A percentile compares a stretch with the other conserved stretches of the same genome.
Conservation (phyloP, 768 basidiomycete species). For the Pholiota molesta region DNA sequence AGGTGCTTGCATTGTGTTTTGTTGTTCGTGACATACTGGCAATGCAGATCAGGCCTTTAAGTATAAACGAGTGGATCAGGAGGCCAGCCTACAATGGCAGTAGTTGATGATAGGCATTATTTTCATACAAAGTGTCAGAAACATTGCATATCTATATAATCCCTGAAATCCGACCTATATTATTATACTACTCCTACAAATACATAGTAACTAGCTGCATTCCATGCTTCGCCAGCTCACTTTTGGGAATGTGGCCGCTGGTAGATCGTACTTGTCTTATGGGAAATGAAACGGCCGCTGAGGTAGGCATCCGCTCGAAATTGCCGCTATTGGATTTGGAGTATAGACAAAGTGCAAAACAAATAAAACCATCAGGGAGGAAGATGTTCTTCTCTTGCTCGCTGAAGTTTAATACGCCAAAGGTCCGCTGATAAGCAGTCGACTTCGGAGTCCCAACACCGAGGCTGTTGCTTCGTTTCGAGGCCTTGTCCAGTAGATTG, state of each 20-base stretch:
- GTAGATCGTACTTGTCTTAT: not conserved
- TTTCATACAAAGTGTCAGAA: too few relatives aligned
- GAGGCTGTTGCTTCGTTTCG: not conserved
- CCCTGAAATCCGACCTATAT: not conserved
- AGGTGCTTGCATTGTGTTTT: too few relatives aligned
- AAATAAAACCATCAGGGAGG: not conserved
- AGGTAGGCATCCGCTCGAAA: not conserved
- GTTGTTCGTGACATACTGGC: too few relatives aligned
- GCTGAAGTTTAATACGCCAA: not conserved
- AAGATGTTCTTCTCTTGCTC: not conserved
- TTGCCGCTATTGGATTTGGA: not conserved
- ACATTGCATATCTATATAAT: too few relatives aligned
- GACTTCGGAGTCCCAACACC: not conserved
- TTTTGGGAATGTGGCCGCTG: not conserved
- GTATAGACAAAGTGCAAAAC: not conserved
- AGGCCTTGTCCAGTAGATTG: not conserved
- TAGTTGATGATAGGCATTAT: too few relatives aligned
- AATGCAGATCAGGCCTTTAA: too few relatives aligned
- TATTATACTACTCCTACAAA: not conserved
- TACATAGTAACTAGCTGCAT: not conserved
- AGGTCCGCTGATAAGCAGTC: not conserved
- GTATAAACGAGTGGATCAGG: too few relatives aligned
- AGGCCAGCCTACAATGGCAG: too few relatives aligned
- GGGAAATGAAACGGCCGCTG: not conserved
- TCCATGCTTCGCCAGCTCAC: not conserved